These are phyloP conservation scores for Corrigiola litoralis DNA, from an alignment of 179 eudicot species.

Conservation along the genomic window DNA sequence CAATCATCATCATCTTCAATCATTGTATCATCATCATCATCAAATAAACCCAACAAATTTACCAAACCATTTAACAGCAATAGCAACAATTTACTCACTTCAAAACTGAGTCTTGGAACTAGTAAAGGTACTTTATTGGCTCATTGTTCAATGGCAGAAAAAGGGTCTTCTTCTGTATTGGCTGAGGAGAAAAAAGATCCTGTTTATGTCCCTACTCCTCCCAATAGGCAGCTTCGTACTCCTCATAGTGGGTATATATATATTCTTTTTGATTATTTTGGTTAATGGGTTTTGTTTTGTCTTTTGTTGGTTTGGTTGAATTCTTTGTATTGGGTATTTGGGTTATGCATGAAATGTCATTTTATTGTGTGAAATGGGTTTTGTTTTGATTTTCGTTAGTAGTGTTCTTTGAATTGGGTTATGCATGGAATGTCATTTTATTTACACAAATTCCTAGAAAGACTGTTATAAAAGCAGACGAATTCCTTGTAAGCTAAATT, in stretches of 20 bases:
- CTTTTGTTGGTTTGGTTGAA: neutral
- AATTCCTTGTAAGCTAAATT: too few relatives aligned
- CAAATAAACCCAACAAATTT: conserved; percentile 8
- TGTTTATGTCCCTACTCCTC: conserved; percentile 44
- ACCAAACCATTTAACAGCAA: neutral
- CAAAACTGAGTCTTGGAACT: neutral
- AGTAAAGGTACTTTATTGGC: neutral
- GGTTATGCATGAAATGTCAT: too few relatives aligned
- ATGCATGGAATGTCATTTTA: too few relatives aligned
- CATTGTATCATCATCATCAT: neutral
- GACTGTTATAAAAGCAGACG: too few relatives aligned
- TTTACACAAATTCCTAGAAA: too few relatives aligned
- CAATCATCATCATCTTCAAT: conserved; percentile 7
- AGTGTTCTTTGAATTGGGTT: too few relatives aligned
- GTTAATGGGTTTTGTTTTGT: neutral
- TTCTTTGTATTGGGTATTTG: neutral
- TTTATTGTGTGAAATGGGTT: too few relatives aligned
- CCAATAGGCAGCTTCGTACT: conserved; percentile 47
- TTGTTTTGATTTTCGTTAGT: too few relatives aligned
- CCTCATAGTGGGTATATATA: conserved; percentile 72
- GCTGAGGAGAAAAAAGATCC: conserved; percentile 27
- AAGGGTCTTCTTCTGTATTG: conserved; percentile 12
- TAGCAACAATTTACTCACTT: neutral
- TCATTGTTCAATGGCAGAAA: conserved; percentile 21
- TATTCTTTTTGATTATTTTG: neutral